Percentiles rank a stretch among this genome's conserved stretches.
Conservation (phyloP, 495 filamentous ascomycete genomes). For the Lophiostoma macrostomum region DNA sequence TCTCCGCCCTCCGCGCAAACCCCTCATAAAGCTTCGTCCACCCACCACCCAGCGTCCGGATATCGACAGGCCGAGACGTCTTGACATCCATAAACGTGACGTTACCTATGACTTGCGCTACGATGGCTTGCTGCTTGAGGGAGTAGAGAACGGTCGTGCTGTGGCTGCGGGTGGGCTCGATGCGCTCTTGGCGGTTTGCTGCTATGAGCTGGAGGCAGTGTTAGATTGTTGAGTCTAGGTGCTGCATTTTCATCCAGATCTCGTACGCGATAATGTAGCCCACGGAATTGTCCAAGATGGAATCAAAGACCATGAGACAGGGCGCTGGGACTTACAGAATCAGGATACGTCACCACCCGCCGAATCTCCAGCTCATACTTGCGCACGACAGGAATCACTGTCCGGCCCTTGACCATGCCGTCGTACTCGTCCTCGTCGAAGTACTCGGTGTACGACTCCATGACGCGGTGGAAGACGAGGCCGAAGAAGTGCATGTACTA, state of each 20-base stretch:
- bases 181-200: slow-evolving; percentile 34
- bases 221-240: neutral
- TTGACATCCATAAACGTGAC: slow-evolving; percentile 34
- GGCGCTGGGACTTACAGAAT: slow-evolving; percentile 36
- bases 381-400: slow-evolving; percentile 32
- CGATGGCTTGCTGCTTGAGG: slow-evolving; percentile 39
- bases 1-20: slow-evolving; percentile 32
- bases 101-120: slow-evolving; percentile 36
- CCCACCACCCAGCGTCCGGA: slow-evolving; percentile 35
- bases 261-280: no score
- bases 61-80: slow-evolving; percentile 34
- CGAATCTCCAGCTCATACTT: slow-evolving; percentile 30
- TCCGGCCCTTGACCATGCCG: slow-evolving; percentile 35
- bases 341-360: slow-evolving; percentile 41
- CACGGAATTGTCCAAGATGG: no score
- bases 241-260: no score
- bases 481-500: slow-evolving; percentile 38
- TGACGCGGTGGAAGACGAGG: slow-evolving; percentile 36
- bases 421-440: slow-evolving; percentile 37
- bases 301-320: no score
- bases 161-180: slow-evolving; percentile 36
- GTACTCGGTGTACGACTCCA: slow-evolving; percentile 40
- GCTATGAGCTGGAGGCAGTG: slow-evolving; percentile 33
- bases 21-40: slow-evolving; percentile 32
- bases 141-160: slow-evolving; percentile 36